Evolutionary conservation across 345 rosid genomes (phyloP), one percentile per base, ranked within the genome.

Genomic region (Angophora floribunda): DNA sequence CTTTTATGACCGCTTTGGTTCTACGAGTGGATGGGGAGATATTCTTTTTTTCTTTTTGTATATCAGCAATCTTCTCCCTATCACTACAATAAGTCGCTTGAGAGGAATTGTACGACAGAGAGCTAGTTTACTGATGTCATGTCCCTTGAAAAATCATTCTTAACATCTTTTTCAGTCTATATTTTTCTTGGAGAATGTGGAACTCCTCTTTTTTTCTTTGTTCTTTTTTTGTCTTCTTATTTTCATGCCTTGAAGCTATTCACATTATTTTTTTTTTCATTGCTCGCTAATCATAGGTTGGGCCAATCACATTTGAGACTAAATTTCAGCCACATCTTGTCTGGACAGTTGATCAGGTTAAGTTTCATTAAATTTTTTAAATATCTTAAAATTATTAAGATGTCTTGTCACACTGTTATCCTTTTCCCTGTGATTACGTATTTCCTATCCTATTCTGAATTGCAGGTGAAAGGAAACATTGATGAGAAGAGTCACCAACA

Each of bases 291-390:
- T 44, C 87, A 87, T 94, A 98, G 99, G 98, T 95, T 32, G 96
- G 94, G 86, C 99, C 97, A 86, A 87, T 95, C 90, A 96, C 98
- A 85, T 98, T 94, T 88, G 91, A 95, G 90, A 95, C 98, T 9
- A 97, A 93, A 88, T 97, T 95, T 89, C 99, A 94, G 96, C 94
- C 96, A 47, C 97, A 95, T 90, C 98, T 97, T 92, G 93, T 95
- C 87, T 96, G 98, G 99, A 91, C 95, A 16, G 95, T 98, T 79
- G 99, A 98, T 89, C 97, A 96, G 99, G 99, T 98, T 92, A n/a
- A 32, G 22, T 70, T 67, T 85, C 63, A 24, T 10, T 59, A 16
- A 30, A 28, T 85, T 36, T 88, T 51, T 61, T 63, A 36, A 65
- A 36, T 26, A 28, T 52, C 65, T 7, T 51, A 51, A 10, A 19